Conservation (phyloP, 164 flowering plant species). For the Stephania japonica region DNA sequence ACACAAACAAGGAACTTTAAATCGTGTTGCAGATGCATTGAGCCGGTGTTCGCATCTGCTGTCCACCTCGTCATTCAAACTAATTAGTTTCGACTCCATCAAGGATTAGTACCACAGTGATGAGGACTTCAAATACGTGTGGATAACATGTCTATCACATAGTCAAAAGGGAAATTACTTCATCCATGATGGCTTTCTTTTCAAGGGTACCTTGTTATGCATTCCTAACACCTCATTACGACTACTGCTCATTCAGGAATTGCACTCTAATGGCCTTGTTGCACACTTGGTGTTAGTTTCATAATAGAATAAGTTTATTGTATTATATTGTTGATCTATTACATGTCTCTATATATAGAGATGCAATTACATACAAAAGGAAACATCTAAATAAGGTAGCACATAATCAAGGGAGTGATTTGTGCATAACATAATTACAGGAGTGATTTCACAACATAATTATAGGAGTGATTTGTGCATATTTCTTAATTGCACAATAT, state of each 20-base stretch:
- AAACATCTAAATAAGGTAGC: too few species aligned
- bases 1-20: background rate
- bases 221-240: background rate
- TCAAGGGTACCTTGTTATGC: background rate
- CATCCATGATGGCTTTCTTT: background rate
- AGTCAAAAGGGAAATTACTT: background rate
- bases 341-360: too few species aligned
- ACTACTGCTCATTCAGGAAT: background rate
- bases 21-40: background rate
- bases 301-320: too few species aligned
- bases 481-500: too few species aligned
- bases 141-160: background rate
- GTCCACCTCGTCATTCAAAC: background rate
- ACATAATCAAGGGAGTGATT: too few species aligned
- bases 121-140: background rate
- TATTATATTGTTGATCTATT: too few species aligned
- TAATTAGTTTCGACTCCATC: background rate
- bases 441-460: too few species aligned
- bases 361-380: too few species aligned
- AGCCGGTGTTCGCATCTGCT: background rate
- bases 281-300: background rate
- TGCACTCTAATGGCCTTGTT: background rate
- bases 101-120: background rate
- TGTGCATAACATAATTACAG: too few species aligned
- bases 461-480: too few species aligned